phyloP scores from a whole-genome alignment of 371 early-diverging fungal species.

The Smittium culicis region DNA sequence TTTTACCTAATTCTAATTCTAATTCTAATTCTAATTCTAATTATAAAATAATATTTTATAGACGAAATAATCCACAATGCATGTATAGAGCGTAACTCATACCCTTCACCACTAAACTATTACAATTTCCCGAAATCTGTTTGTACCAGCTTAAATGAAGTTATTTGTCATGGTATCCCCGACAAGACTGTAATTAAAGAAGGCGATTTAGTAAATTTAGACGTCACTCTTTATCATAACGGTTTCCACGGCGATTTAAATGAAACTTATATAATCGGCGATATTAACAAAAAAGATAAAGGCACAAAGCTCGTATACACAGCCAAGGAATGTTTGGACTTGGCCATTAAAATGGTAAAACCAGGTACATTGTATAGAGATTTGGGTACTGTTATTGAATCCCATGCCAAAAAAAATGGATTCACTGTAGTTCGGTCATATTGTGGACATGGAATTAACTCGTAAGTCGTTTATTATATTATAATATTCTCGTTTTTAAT shows the following conservation, averaged over 20 bases:
- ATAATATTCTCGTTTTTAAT: too few species aligned
- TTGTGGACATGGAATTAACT: slow-evolving; percentile 83
- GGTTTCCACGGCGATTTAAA: slow-evolving; percentile 78
- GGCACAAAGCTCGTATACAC: slow-evolving; percentile 47
- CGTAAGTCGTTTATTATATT: too few species aligned
- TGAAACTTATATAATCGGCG: slow-evolving; percentile 66
- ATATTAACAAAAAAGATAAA: slow-evolving; percentile 43
- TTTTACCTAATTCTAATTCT: too few species aligned
- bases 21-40: not conserved
- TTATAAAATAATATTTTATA: not conserved
- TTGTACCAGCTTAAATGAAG: slow-evolving; percentile 71
- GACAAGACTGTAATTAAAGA: slow-evolving; percentile 57
- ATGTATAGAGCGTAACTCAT: slow-evolving; percentile 50
- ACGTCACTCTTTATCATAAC: slow-evolving; percentile 48
- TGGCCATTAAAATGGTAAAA: slow-evolving; percentile 55
- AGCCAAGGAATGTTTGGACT: slow-evolving; percentile 54
- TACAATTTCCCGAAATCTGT: slow-evolving; percentile 71
- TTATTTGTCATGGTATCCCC: slow-evolving; percentile 84
- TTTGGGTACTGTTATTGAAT: slow-evolving; percentile 77
- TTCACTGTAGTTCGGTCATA: slow-evolving; percentile 85
- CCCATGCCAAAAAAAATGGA: slow-evolving; percentile 61
- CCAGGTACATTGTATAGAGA: slow-evolving; percentile 86
- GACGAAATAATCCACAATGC: slow-evolving; percentile 55
- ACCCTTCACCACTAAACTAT: slow-evolving; percentile 79
- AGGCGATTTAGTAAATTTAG: slow-evolving; percentile 84